phyloP scores from a whole-genome alignment of 2,329 filamentous ascomycete species.

The Ilyonectria sp. region DNA sequence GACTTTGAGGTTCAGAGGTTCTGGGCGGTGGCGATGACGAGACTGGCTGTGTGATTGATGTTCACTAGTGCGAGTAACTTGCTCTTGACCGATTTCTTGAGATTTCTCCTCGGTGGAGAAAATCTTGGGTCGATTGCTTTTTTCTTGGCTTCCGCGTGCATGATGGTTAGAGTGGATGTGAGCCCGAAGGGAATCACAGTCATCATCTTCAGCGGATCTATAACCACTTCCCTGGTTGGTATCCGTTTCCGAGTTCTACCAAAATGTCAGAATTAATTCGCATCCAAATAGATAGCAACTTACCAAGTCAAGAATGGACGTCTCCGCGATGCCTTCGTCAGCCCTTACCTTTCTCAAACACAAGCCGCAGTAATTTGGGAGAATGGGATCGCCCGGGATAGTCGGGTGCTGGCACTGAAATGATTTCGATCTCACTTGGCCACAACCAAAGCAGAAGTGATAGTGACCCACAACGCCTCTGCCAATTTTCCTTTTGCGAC shows the following conservation, averaged over 20 bases:
- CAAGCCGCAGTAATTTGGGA: slow-evolving; percentile 53
- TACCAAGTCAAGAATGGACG: slow-evolving; percentile 47
- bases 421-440: slow-evolving; percentile 55
- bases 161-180: slow-evolving; percentile 8
- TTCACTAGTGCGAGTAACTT: background rate
- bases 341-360: slow-evolving; percentile 47
- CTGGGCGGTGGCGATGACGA: background rate
- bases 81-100: background rate
- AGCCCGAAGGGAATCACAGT: slow-evolving; percentile 17
- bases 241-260: slow-evolving; percentile 5
- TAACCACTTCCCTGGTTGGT: background rate
- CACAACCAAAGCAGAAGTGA: slow-evolving; percentile 62
- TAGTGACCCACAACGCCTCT: slow-evolving; percentile 42
- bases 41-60: background rate
- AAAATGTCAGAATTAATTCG: background rate
- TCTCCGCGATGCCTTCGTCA: slow-evolving; percentile 44
- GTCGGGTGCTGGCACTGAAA: slow-evolving; percentile 53
- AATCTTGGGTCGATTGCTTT: background rate
- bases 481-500: slow-evolving; percentile 48
- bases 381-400: slow-evolving; percentile 44
- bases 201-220: background rate
- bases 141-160: background rate
- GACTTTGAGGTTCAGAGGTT: background rate
- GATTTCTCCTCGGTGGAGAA: background rate
- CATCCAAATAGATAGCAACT: slow-evolving; percentile 21